Evolutionary conservation across 2,329 filamentous ascomycete species (phyloP).

Genomic region (Chaetoscypha palmicola): DNA sequence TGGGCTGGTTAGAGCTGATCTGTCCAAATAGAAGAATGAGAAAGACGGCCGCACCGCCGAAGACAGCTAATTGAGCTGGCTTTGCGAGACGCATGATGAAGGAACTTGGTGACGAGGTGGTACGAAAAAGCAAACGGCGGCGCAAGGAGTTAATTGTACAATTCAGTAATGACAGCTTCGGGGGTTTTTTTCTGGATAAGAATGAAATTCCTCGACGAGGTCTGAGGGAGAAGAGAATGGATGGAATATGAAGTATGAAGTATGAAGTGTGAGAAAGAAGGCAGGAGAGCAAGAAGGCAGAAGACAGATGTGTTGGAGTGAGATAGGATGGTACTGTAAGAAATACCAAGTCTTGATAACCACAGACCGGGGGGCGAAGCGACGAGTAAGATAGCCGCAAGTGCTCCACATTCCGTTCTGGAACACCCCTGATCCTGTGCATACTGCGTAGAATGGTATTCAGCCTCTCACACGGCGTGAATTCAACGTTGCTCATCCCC

Average conservation of each 20-base stretch:
- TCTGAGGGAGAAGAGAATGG: no score
- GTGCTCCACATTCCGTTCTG: conserved; percentile 2
- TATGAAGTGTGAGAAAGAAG: background rate
- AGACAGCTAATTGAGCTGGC: conserved; percentile 11
- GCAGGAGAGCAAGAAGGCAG: background rate
- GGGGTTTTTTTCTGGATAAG: background rate
- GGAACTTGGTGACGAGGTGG: background rate
- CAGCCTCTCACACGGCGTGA: background rate
- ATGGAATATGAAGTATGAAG: background rate
- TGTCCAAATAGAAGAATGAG: conserved; percentile 11
- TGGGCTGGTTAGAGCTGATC: conserved; percentile 3
- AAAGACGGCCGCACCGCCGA: conserved; percentile 9
- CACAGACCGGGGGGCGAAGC: background rate
- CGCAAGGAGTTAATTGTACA: background rate
- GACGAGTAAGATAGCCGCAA: background rate
- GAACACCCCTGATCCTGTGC: conserved; percentile 3
- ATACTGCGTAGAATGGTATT: background rate
- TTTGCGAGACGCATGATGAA: conserved; percentile 7
- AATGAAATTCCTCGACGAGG: background rate
- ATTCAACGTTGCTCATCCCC: background rate
- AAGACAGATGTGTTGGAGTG: background rate
- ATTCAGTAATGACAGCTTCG: background rate
- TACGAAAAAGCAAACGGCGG: background rate
- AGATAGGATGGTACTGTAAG: background rate
- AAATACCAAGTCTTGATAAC: background rate